These are phyloP conservation scores for Wickerhamiella qilinensis DNA, from an alignment of 805 yeast genomes.

Conservation along the genomic window DNA sequence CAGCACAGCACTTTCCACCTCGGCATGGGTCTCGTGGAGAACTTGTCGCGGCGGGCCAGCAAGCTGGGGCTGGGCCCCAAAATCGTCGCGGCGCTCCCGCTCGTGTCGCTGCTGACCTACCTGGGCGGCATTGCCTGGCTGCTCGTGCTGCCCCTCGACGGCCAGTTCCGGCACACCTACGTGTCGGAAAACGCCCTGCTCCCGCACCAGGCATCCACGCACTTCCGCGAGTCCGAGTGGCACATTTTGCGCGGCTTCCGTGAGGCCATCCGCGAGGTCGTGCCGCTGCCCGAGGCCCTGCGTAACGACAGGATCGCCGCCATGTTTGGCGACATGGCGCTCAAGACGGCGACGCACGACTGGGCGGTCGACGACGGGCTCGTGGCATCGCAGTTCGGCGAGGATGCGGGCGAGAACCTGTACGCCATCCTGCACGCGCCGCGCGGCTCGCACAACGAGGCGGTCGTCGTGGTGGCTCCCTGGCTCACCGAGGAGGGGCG, in stretches of 20 bases:
- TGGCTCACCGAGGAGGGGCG: slow-evolving; percentile 56
- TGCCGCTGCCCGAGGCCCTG: slow-evolving; percentile 13
- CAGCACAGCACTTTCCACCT: background rate
- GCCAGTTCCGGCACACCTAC: slow-evolving; percentile 69
- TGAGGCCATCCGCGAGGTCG: slow-evolving; percentile 32
- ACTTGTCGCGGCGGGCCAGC: slow-evolving; percentile 16
- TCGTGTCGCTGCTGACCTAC: slow-evolving; percentile 17
- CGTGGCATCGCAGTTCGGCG: slow-evolving; percentile 9
- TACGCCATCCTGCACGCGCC: slow-evolving; percentile 86
- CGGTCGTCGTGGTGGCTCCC: slow-evolving; percentile 80
- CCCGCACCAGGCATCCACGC: slow-evolving; percentile 91
- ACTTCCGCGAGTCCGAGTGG: slow-evolving; percentile 92
- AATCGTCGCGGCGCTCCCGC: slow-evolving; percentile 15
- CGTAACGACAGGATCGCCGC: slow-evolving; percentile 25
- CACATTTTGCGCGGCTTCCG: slow-evolving; percentile 75
- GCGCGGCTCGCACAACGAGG: slow-evolving; percentile 90
- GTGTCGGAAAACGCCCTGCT: slow-evolving; percentile 90
- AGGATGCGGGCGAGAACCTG: slow-evolving; percentile 29
- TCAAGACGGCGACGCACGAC: slow-evolving; percentile 37
- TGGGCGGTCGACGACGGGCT: slow-evolving; percentile 13
- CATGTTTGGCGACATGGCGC: slow-evolving; percentile 63
- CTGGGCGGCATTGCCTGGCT: slow-evolving; percentile 39
- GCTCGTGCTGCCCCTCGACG: slow-evolving; percentile 52
- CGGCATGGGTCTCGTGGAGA: slow-evolving; percentile 23
- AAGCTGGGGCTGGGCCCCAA: slow-evolving; percentile 17